Base-by-base conservation (phyloP, 106 monocot species). In the Gastrodia elata region DNA sequence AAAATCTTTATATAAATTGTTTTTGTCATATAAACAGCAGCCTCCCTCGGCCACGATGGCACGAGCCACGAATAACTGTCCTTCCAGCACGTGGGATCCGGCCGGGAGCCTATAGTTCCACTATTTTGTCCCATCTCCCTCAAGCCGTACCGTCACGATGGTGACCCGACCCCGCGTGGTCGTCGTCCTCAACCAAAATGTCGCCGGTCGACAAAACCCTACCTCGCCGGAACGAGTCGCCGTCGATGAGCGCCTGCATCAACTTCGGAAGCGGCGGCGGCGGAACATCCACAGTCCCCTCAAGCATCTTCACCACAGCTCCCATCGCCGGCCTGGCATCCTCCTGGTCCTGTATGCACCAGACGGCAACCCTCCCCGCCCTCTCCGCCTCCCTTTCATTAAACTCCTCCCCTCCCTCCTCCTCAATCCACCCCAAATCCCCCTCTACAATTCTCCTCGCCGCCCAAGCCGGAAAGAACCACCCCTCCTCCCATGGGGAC, bases 331-430 rank as follows among this genome's bases (percentile, higher is more conserved):
- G 88, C 79, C 88, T 70, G 39, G 61, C 68, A 16, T 8, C 73
- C 74, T 80, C 85, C 46, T 85, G 76, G 52, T 88, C 88, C 80
- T 88, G 88, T 7, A 88, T 83, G 70, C 88, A 88, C 88, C 88
- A 88, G 18, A 82, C 80, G 27, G 88, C 88, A 73, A 78, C 80
- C 75, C 24, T n/a, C 41, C 32, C 77, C 39, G 71, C 85, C 71
- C 85, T 39, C 64, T 79, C 81, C 69, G 72, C 80, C 70, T 85
- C 82, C 26, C 0, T 64, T 20, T 0, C 38, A 8, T 80, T 71
- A 59, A 70, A 82, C 6, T 70, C 82, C 34, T 10, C 71, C 22
- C 82, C 69, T 61, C 30, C 67, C n/a, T 76, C 71, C 34, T 84
- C 88, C 72, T 84, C 74, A 48, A 84, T 77, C 13, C 6, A 72